phyloP scores from a whole-genome alignment of 345 rosid species.

The Luvunga scandens region DNA sequence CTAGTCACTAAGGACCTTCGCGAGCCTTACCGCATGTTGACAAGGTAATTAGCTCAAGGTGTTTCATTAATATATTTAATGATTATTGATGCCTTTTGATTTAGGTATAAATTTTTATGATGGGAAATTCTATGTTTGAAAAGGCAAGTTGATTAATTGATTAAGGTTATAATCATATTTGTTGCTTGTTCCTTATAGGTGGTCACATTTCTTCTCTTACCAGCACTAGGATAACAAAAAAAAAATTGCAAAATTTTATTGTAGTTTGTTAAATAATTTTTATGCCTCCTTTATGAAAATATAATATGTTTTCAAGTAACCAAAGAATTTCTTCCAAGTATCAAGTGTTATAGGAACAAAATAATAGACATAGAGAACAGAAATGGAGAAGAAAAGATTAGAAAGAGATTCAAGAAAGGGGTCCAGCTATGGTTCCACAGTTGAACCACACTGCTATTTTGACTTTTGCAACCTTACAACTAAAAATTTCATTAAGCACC shows the following conservation, averaged over 20 bases:
- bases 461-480: no score
- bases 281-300: neutral
- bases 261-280: no score
- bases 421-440: no score
- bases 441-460: no score
- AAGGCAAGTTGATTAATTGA: neutral
- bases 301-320: neutral
- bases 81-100: neutral
- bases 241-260: neutral
- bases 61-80: neutral
- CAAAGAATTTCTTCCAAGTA: neutral
- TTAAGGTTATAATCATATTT: neutral
- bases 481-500: no score
- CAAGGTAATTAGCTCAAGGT: slow-evolving; percentile 48
- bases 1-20: slow-evolving; percentile 93
- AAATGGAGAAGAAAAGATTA: neutral
- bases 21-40: slow-evolving; percentile 97
- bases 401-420: neutral
- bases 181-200: neutral
- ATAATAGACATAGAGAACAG: neutral
- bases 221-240: neutral
- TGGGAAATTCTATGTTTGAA: slow-evolving; percentile 1
- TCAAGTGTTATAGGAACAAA: neutral
- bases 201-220: neutral
- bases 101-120: neutral